Evolutionary conservation across 441 rosid species (phyloP).

Genomic region (Hypseocharis bilobata): DNA sequence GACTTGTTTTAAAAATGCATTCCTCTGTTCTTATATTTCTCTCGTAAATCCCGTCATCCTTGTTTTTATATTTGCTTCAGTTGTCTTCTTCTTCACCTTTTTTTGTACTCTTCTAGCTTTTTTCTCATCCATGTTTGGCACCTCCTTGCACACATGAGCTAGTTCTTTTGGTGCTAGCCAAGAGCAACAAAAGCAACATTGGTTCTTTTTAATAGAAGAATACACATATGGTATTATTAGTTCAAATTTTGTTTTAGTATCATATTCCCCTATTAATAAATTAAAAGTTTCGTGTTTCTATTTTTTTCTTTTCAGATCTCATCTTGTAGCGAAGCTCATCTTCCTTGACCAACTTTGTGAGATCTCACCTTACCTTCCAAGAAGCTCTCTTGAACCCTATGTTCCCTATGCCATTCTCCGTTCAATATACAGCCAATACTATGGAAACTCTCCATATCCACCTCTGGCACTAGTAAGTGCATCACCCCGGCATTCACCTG

Average conservation of each 20-base stretch:
- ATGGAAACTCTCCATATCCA: constrained; percentile 58
- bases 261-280: too few species aligned
- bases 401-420: constrained; percentile 79
- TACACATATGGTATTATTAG: neutral
- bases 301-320: constrained; percentile 49
- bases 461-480: constrained; percentile 46
- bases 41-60: too few species aligned
- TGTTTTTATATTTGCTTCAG: too few species aligned
- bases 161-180: neutral
- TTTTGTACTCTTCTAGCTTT: too few species aligned
- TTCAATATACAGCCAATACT: constrained; percentile 84
- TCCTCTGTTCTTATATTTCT: too few species aligned
- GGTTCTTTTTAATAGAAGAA: neutral
- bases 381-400: constrained; percentile 77
- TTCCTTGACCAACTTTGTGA: constrained; percentile 94
- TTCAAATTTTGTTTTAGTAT: too few species aligned
- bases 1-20: too few species aligned
- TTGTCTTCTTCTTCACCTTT: too few species aligned
- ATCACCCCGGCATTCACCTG: constrained; percentile 77
- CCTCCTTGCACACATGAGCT: too few species aligned
- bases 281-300: neutral
- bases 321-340: constrained; percentile 81
- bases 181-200: too few species aligned
- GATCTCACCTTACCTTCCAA: constrained; percentile 79
- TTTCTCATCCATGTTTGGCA: too few species aligned